Base-by-base conservation (phyloP, 306 rosid genomes). In the Vigna unguiculata region DNA sequence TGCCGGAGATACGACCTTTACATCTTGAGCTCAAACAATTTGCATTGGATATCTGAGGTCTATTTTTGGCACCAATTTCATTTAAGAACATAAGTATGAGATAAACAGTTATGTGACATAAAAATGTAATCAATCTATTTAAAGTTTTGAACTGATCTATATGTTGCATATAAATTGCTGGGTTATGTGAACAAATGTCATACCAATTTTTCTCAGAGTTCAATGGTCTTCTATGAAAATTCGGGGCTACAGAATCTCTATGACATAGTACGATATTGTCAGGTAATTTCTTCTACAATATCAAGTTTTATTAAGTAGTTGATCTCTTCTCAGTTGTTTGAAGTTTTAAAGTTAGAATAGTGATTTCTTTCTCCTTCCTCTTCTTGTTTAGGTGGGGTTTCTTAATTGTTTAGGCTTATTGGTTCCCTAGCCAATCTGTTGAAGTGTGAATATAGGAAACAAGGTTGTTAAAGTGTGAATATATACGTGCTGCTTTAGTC, bases 171-270 rank as follows among this genome's bases (percentile, higher is more conserved):
- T 69, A 24, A 22, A 51, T 69, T 81, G 25, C 55, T 76, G 43
- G 47, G 72, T 22, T 66, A 34, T 77, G 45, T 67, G 74, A 82
- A 67, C 25, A 41, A 51, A 13, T 64, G 54, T 75, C 69, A 13
- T 78, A 47, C 71, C 47, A 46, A 65, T 83, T 58, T 32, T 88
- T 79, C 75, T 72, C 96, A 93, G 98, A 93, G 98, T 75, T 89
- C 97, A 32, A 93, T 93, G 98, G 96, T 94, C 81, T 94, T 94
- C 92, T 91, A 87, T 74, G 98, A 94, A 86, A 90, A 89, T 76
- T 83, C 97, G 3, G 97, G 98, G 72, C 71, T 94, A 83, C 96
- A 85, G 87, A 94, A 94, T 83, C 92, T 94, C 83, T 94, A 91
- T 84, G 98, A 88, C 78, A 91, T 94, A 64, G 98, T 90, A 38